Evolutionary conservation across 805 yeast genomes (phyloP), one percentile per base, ranked within the genome.

Genomic region (Grigorovia yakushimaensis): DNA sequence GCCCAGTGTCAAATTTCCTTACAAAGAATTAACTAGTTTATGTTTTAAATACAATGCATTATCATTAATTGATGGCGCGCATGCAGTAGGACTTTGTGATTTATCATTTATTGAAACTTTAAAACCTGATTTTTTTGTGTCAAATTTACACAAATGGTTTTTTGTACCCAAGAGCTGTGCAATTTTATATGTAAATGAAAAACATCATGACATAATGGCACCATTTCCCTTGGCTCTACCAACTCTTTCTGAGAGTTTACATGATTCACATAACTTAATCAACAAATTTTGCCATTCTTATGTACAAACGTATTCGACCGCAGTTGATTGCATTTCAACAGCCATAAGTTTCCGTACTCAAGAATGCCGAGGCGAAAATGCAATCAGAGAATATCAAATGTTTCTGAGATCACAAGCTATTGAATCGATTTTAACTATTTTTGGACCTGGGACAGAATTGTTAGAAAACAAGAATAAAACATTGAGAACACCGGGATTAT

Each of bases 61-160:
- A 41, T 76, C 85, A 3, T 62, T 81, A 40, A 72, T 84, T 22
- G 91, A 84, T 59, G 91, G 84, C 13, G 91, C 89, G 4, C 91
- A 84, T 57, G 74, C 78, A 1, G 69, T 77, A 33, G 91, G 91
- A 0, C 63, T 72, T 47, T 54, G 76, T 27, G 73, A 73, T 9
- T 45, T 76, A 15, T 65, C 71, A 42, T 55, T 61, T 46, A 53
- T 79, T 35, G 62, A 60, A 10, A 56, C 56, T 10, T 52, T 74
- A 21, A 51, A 69, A 43, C 85, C 88, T 0, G 88, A 82, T 55
- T 83, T 80, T 58, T 75, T 70, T 57, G 69, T 73, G 21, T 63
- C 82, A 19, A 84, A 83, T 55, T 65, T 82, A 18, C 89, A 84
- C 67, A 84, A 84, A 57, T 84, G 89, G 89, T 65, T 71, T 38